Conservation (phyloP, 768 basidiomycete genomes). For the Suillus hirtellus region DNA sequence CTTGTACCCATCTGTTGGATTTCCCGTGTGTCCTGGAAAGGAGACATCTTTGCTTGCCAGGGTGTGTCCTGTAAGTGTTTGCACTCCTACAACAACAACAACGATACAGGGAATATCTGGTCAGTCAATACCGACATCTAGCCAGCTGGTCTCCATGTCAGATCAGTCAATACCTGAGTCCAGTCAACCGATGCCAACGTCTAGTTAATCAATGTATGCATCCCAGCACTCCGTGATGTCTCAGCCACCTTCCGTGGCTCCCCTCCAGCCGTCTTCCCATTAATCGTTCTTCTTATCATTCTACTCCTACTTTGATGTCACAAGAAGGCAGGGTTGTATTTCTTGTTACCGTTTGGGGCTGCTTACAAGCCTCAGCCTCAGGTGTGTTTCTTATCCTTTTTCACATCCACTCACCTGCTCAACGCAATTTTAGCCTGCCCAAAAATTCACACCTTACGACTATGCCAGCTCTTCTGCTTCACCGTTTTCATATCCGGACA, state of each 20-base stretch:
- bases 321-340: slow-evolving; percentile 22
- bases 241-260: background rate
- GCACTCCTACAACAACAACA: slow-evolving; percentile 14
- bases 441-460: slow-evolving; percentile 2
- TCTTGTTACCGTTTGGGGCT: slow-evolving; percentile 24
- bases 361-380: slow-evolving; percentile 20
- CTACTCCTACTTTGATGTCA: slow-evolving; percentile 2
- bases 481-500: slow-evolving; percentile 1
- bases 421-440: background rate
- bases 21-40: slow-evolving; percentile 46
- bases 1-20: slow-evolving; percentile 44
- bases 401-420: background rate
- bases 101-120: slow-evolving; percentile 7
- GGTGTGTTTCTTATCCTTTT: background rate
- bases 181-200: slow-evolving; percentile 13
- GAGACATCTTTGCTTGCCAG: slow-evolving; percentile 25
- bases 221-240: background rate
- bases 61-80: slow-evolving; percentile 7
- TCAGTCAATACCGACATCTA: slow-evolving; percentile 13
- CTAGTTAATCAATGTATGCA: slow-evolving; percentile 5
- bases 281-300: slow-evolving; percentile 3
- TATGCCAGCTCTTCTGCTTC: slow-evolving; percentile 1
- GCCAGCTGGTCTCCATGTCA: slow-evolving; percentile 12
- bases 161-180: slow-evolving; percentile 11
- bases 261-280: slow-evolving; percentile 5